Conservation (phyloP, 2,329 filamentous ascomycete genomes). For the Leptographium lundbergii region DNA sequence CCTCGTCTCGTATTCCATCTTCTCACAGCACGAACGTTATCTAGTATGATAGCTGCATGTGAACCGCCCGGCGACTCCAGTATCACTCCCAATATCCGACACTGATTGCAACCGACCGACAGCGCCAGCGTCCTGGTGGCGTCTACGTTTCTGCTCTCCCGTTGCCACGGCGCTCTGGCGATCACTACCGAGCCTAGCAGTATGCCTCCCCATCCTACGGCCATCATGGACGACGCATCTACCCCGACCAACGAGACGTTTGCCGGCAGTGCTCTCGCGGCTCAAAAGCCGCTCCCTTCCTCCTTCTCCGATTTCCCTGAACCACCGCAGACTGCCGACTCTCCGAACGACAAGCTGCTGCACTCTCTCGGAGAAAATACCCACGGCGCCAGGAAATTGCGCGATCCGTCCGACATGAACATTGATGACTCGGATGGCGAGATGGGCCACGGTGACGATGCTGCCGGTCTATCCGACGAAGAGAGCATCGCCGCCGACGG, state of each 20-base stretch:
- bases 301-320: conserved; percentile 25
- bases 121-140: conserved; percentile 4
- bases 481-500: conserved; percentile 52
- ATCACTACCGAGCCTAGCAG: neutral
- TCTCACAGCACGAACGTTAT: neutral
- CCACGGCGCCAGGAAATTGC: conserved; percentile 47
- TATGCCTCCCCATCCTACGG: conserved; percentile 13
- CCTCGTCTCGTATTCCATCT: neutral
- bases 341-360: conserved; percentile 13
- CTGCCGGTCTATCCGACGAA: conserved; percentile 47
- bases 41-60: neutral
- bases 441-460: conserved; percentile 31
- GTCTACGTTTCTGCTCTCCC: conserved; percentile 13
- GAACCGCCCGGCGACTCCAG: neutral
- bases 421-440: conserved; percentile 67
- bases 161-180: neutral
- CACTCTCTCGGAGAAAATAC: conserved; percentile 36
- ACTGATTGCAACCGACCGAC: neutral
- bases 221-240: conserved; percentile 30
- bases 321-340: conserved; percentile 19
- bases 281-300: conserved; percentile 42
- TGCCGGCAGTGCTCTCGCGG: conserved; percentile 23
- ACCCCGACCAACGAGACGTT: conserved; percentile 54
- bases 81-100: neutral
- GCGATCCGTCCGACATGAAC: conserved; percentile 56